Evolutionary conservation across 208 protist genomes (phyloP), one percentile per base, ranked within the genome.

Genomic region (Phytomonas sp.): DNA sequence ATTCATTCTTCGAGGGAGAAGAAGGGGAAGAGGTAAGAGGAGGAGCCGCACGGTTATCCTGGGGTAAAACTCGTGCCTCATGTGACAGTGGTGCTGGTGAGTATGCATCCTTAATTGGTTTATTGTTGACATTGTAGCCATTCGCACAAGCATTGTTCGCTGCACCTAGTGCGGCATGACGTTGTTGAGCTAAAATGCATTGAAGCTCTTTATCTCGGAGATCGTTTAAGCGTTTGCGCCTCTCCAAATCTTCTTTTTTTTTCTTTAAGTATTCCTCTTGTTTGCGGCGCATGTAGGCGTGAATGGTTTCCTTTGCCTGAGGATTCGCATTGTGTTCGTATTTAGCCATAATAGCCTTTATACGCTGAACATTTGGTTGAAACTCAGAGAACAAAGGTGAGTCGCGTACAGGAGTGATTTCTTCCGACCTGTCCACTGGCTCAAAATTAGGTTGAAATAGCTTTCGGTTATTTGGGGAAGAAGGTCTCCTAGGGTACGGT

Each of bases 271-370:
- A 91, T 52, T 87, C 89, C 74, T 95, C 89, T 59, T 93, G 89
- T 72, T 95, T 95, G 63, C 86, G 85, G 23, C 81, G 80, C 89
- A 93, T 95, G 71, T 92, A 95, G 3, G 85, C 89, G 68, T 92
- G 89, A 64, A 95, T 95, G 26, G 87, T 92, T 62, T 95, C 87
- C 65, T 87, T 83, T 16, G 87, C 85, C 69, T 79, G 80, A 60
- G 80, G 78, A 62, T 92, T 85, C 14, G 84, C 75, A 76, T 88
- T 80, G 56, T 81, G 74, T 12, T 81, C 87, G 75, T 93, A 93
- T 40, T 84, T 82, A 40, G 84, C 77, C 42, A 95, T 91, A 69
- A 95, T 92, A 62, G 84, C 84, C 65, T 95, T 74, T n/a, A 92
- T 80, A 62, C 89, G 89, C 29, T 83, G 70, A 81, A 94, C 87